Conservation (phyloP, 805 yeast species). For the Diddensiella transvaalensis region DNA sequence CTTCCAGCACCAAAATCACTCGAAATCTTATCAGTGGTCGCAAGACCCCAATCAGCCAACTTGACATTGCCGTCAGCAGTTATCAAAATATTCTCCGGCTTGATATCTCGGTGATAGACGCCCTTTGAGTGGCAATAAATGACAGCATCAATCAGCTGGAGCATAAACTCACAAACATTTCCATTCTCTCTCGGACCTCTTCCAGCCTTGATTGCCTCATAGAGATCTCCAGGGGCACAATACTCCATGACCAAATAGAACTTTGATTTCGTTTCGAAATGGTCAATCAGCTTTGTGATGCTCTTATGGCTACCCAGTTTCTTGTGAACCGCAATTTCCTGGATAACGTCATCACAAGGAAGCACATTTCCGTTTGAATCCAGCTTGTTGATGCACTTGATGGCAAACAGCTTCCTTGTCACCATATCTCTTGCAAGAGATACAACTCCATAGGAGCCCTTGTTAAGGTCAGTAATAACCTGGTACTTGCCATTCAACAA, state of each 20-base stretch:
- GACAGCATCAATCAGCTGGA: constrained; percentile 74
- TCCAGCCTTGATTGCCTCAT: constrained; percentile 73
- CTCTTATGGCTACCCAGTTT: constrained; percentile 76
- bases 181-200: constrained; percentile 47
- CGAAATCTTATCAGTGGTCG: constrained; percentile 58
- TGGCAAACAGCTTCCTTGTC: constrained; percentile 60
- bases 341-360: constrained; percentile 25
- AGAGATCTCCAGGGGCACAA: constrained; percentile 80
- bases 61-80: constrained; percentile 53
- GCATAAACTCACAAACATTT: constrained; percentile 43
- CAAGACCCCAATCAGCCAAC: constrained; percentile 87
- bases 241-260: constrained; percentile 81
- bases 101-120: constrained; percentile 90
- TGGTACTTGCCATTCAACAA: constrained; percentile 56
- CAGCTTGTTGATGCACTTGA: constrained; percentile 58
- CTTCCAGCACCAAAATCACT: constrained; percentile 82
- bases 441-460: constrained; percentile 92
- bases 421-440: constrained; percentile 74
- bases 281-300: constrained; percentile 70
- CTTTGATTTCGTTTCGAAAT: constrained; percentile 50
- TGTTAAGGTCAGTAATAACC: constrained; percentile 62
- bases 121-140: constrained; percentile 76
- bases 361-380: not conserved
- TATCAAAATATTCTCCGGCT: constrained; percentile 89
- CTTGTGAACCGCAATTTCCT: constrained; percentile 70